Evolutionary conservation across 2,329 filamentous ascomycete species (phyloP).

Genomic region (Mycogone perniciosa): DNA sequence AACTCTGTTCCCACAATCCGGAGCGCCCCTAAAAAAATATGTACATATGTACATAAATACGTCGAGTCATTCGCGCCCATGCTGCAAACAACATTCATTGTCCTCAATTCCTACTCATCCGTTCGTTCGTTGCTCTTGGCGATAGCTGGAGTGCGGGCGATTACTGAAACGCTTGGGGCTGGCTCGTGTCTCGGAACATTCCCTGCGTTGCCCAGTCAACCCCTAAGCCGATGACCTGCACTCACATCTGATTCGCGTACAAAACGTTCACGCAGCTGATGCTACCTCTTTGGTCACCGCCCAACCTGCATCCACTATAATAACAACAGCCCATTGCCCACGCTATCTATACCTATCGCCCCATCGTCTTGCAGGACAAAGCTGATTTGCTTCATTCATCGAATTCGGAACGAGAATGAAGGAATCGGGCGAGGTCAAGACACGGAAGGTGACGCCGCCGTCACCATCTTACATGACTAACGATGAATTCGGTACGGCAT

Average conservation of each 20-base stretch:
- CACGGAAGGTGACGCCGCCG: slow-evolving; percentile 53
- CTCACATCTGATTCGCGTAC: slow-evolving; percentile 11
- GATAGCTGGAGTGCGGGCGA: not conserved
- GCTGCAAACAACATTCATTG: too few species aligned
- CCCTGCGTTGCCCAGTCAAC: slow-evolving; percentile 21
- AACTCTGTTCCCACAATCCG: too few species aligned
- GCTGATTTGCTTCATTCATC: not conserved
- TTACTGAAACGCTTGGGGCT: not conserved
- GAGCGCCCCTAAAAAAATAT: too few species aligned
- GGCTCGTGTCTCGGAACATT: slow-evolving; percentile 9
- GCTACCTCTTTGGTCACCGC: slow-evolving; percentile 10
- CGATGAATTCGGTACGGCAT: slow-evolving; percentile 55
- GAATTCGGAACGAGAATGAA: slow-evolving; percentile 18
- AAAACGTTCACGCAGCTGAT: slow-evolving; percentile 12
- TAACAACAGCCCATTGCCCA: slow-evolving; percentile 1
- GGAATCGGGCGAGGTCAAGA: slow-evolving; percentile 28
- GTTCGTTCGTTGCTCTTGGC: not conserved
- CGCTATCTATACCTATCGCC: not conserved
- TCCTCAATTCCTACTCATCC: not conserved
- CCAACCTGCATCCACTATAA: not conserved
- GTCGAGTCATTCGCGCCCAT: too few species aligned
- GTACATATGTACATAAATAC: too few species aligned
- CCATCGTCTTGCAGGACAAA: not conserved
- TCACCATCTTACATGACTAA: slow-evolving; percentile 59
- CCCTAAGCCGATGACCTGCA: slow-evolving; percentile 5